These are phyloP conservation scores for Glonium stellatum DNA, from an alignment of 495 filamentous ascomycete genomes.

Conservation along the genomic window DNA sequence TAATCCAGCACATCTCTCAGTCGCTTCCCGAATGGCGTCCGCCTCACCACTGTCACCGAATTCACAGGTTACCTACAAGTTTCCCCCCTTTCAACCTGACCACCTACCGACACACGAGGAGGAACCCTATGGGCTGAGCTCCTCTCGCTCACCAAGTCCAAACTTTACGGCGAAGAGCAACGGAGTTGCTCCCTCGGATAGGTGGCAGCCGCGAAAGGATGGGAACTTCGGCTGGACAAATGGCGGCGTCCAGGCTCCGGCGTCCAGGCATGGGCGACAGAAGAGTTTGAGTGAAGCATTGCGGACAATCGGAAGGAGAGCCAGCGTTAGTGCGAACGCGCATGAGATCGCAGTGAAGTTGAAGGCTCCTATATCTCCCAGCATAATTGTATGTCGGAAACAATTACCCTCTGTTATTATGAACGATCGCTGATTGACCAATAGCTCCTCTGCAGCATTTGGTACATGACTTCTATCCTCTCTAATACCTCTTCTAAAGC, in stretches of 20 bases:
- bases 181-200: constrained; percentile 24
- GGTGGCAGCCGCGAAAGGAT: constrained; percentile 48
- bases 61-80: constrained; percentile 24
- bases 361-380: constrained; percentile 81
- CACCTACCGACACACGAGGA: constrained; percentile 27
- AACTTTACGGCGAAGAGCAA: constrained; percentile 10
- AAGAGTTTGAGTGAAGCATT: constrained; percentile 84
- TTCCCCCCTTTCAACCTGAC: constrained; percentile 28
- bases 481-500: constrained; percentile 98
- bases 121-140: constrained; percentile 15
- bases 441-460: constrained; percentile 73
- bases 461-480: constrained; percentile 90
- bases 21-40: constrained; percentile 20
- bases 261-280: constrained; percentile 53
- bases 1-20: not conserved
- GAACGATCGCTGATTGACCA: constrained; percentile 4
- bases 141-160: constrained; percentile 23
- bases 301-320: constrained; percentile 67
- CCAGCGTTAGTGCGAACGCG: constrained; percentile 82
- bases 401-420: constrained; percentile 14
- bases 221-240: constrained; percentile 43
- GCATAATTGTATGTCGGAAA: constrained; percentile 64
- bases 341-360: constrained; percentile 89
- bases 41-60: constrained; percentile 17
- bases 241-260: constrained; percentile 38